These are phyloP conservation scores for Microthlaspi erraticum DNA, from an alignment of 345 rosid species.

Conservation along the genomic window DNA sequence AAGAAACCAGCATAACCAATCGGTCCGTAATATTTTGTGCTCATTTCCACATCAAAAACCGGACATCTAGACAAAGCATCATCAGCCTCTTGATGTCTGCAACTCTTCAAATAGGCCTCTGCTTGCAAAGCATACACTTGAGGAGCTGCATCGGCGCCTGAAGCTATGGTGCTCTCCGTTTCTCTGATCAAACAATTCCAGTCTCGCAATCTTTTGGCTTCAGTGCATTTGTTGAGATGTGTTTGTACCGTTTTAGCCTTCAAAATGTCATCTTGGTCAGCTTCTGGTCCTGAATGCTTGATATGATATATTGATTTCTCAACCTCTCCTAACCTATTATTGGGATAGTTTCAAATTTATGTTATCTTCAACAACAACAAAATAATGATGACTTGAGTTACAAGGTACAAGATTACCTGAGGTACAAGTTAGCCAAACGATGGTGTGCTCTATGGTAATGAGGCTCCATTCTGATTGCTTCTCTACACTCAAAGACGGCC, in stretches of 20 bases:
- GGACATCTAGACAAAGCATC: conserved; percentile 62
- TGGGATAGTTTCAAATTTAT: not conserved
- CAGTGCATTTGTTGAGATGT: conserved; percentile 70
- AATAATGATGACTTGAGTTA: not conserved
- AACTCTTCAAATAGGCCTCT: conserved; percentile 74
- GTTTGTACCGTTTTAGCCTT: conserved; percentile 65
- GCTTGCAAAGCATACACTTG: conserved; percentile 92
- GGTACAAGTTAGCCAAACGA: conserved; percentile 75
- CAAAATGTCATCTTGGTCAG: conserved; percentile 65
- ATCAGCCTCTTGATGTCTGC: conserved; percentile 78
- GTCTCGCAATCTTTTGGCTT: conserved; percentile 66
- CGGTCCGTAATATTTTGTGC: conserved; percentile 77
- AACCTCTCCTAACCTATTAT: conserved; percentile 80
- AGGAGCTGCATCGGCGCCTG: conserved; percentile 84
- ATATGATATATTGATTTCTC: conserved; percentile 83
- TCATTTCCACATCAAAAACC: conserved; percentile 56
- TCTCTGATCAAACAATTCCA: conserved; percentile 70
- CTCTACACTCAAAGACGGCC: conserved; percentile 87
- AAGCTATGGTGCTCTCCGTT: conserved; percentile 58
- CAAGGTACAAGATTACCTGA: conserved; percentile 57
- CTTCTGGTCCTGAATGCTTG: conserved; percentile 82
- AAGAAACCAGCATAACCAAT: conserved; percentile 72
- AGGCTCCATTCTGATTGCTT: conserved; percentile 88
- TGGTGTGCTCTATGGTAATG: conserved; percentile 88
- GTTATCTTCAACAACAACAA: not conserved